Evolutionary conservation across 208 protist species (phyloP).

Genomic region (Phytomonas francai): DNA sequence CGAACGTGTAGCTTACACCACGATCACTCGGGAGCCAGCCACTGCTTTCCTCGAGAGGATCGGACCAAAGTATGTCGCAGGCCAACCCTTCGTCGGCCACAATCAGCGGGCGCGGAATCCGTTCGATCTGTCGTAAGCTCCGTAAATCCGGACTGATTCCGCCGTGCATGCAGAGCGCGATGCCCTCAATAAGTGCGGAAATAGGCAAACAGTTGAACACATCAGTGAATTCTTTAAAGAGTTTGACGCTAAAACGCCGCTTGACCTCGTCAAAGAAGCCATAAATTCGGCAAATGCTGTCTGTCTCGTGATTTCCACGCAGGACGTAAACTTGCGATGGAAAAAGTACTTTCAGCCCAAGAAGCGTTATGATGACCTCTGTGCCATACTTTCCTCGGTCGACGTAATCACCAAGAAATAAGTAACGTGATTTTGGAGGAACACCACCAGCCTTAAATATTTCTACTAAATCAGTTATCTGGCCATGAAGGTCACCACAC

Average conservation of each 20-base stretch:
- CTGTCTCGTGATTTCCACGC: constrained; percentile 99
- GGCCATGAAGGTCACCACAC: constrained; percentile 94
- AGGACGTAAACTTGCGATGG: constrained; percentile 97
- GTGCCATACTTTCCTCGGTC: constrained; percentile 96
- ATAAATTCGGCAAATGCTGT: constrained; percentile 98
- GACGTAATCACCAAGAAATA: constrained; percentile 99
- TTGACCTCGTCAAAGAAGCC: constrained; percentile 98
- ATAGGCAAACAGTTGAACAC: constrained; percentile 67
- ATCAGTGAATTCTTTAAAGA: constrained; percentile 56
- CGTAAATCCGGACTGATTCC: constrained; percentile 96
- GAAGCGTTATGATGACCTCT: constrained; percentile 87
- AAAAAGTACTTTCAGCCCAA: constrained; percentile 94
- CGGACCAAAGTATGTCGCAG: constrained; percentile 97
- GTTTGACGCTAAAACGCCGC: constrained; percentile 58
- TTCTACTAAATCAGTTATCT: constrained; percentile 94
- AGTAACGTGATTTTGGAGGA: constrained; percentile 86
- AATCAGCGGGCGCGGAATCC: constrained; percentile 24
- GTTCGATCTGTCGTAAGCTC: constrained; percentile 95
- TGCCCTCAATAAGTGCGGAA: constrained; percentile 94
- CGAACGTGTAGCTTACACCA: constrained; percentile 97
- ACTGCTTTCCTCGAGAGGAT: constrained; percentile 88
- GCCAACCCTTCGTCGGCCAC: constrained; percentile 82
- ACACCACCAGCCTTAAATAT: constrained; percentile 88
- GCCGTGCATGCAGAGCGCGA: constrained; percentile 95
- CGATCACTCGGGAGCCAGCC: constrained; percentile 93